Base-by-base conservation (phyloP, 345 rosid species). In the Orychophragmus violaceus region DNA sequence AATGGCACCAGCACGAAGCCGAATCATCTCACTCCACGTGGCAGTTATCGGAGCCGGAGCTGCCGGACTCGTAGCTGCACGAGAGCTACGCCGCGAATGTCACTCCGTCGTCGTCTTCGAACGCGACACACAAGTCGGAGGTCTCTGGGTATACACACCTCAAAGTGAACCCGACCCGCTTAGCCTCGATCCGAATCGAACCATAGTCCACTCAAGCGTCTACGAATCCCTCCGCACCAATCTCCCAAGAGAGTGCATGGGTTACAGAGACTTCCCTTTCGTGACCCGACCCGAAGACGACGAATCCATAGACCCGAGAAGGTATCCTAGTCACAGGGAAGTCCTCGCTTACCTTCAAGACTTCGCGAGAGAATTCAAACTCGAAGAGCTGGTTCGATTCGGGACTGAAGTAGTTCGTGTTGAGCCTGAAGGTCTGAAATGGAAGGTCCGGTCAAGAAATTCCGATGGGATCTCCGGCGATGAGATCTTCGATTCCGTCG, bases 11-110 rank as follows among this genome's bases (percentile, higher is more conserved):
- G 70, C 70, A 57, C 52, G 5, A 0, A 32, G 21, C 13, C 46
- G 12, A 44, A 25, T 28, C 59, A 67, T 0, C 4, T 42, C 72
- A 19, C 79, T 80, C 66, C 78, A 77, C 50, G 97, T 93, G 33
- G 97, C 96, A 0, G 92, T 94, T 6, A 80, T 94, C 48, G 97
- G 97, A 21, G 97, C 92, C 6, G 97, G 98, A 37, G 86, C 90
- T 2, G 83, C 98, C 24, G 96, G 97, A 14, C 83, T 93, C 21
- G 84, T 80, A 2, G 85, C 92, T 0, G 87, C 96, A 24, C 71
- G 85, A 2, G 97, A 90, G 84, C 84, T 88, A 17, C 80, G 77
- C 8, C 82, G 83, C 0, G 96, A 90, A 48, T 85, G 87, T 30
- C 97, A 85, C 76, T 27, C 73, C 0, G 94, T 86, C 6, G 84